phyloP scores from a whole-genome alignment of 2,329 filamentous ascomycete species.

The Colletotrichum sp. region DNA sequence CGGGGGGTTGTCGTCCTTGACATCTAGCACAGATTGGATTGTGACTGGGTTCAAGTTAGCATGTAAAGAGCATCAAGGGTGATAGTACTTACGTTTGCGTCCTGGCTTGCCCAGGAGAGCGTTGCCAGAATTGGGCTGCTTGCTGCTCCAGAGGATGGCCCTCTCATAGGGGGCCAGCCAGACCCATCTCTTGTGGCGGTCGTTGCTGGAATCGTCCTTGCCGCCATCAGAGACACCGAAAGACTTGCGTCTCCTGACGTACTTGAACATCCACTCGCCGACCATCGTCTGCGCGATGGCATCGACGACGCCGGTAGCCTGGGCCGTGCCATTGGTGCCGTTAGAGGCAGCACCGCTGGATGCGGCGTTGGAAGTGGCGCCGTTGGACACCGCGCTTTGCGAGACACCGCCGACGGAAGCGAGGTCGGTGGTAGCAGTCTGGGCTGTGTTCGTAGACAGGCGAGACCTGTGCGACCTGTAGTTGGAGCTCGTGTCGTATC shows the following conservation, averaged over 20 bases:
- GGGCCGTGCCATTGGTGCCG: slow-evolving; percentile 52
- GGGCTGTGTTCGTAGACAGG: slow-evolving; percentile 64
- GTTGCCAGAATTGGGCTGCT: slow-evolving; percentile 87
- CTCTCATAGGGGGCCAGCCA: slow-evolving; percentile 98
- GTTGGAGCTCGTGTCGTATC: slow-evolving; percentile 36
- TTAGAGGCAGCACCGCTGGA: slow-evolving; percentile 47
- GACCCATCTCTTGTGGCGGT: slow-evolving; percentile 95
- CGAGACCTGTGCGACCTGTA: slow-evolving; percentile 60
- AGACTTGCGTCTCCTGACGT: slow-evolving; percentile 85
- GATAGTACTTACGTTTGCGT: slow-evolving; percentile 78
- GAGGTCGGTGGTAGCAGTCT: slow-evolving; percentile 48
- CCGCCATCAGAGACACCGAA: slow-evolving; percentile 79
- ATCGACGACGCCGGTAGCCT: slow-evolving; percentile 85
- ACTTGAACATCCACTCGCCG: slow-evolving; percentile 96
- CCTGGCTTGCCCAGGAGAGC: slow-evolving; percentile 94
- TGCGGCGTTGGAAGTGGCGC: slow-evolving; percentile 34
- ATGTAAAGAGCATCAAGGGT: slow-evolving; percentile 9
- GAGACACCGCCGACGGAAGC: slow-evolving; percentile 42
- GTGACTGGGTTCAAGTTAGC: slow-evolving; percentile 65
- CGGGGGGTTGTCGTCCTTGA: slow-evolving; percentile 88
- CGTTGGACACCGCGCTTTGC: slow-evolving; percentile 52
- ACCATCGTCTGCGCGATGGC: slow-evolving; percentile 99
- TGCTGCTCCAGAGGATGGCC: slow-evolving; percentile 97
- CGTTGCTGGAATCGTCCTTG: slow-evolving; percentile 73
- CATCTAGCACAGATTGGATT: slow-evolving; percentile 96